Conservation (phyloP, 306 rosid species). For the Cucumis cinereus region DNA sequence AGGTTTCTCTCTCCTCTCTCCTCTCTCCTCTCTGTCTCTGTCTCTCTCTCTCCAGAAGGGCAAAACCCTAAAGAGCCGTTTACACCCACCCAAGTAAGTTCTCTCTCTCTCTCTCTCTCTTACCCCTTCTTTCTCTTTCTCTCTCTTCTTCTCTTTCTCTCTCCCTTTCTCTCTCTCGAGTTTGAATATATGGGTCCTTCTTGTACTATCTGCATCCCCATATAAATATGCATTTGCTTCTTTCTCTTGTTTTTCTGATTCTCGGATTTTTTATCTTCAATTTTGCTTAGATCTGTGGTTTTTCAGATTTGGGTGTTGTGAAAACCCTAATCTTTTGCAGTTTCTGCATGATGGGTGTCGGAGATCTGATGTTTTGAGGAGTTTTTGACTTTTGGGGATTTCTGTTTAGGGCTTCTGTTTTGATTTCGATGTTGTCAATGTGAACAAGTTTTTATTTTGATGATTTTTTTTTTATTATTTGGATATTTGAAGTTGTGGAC, state of each 20-base stretch:
- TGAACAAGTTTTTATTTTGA: not conserved
- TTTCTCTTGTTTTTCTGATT: not conserved
- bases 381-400: not conserved
- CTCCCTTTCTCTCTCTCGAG: constrained; percentile 22
- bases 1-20: constrained; percentile 44
- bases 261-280: not conserved
- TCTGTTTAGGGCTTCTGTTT: not conserved
- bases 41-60: constrained; percentile 95
- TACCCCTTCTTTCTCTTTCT: constrained; percentile 17
- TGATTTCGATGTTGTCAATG: not conserved
- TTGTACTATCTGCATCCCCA: constrained; percentile 41
- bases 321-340: not conserved
- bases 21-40: constrained; percentile 29
- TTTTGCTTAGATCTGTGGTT: constrained; percentile 2
- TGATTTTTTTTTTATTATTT: not conserved
- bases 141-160: constrained; percentile 11
- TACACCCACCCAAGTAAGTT: constrained; percentile 98
- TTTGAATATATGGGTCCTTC: constrained; percentile 82
- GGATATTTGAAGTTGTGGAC: not conserved
- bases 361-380: not conserved
- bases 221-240: constrained; percentile 16
- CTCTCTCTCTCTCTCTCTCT: constrained; percentile 43
- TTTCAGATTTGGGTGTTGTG: not conserved
- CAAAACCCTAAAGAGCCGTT: constrained; percentile 98
- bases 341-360: not conserved